Conservation (phyloP, 2,329 filamentous ascomycete species). For the Stemphylium beticola region DNA sequence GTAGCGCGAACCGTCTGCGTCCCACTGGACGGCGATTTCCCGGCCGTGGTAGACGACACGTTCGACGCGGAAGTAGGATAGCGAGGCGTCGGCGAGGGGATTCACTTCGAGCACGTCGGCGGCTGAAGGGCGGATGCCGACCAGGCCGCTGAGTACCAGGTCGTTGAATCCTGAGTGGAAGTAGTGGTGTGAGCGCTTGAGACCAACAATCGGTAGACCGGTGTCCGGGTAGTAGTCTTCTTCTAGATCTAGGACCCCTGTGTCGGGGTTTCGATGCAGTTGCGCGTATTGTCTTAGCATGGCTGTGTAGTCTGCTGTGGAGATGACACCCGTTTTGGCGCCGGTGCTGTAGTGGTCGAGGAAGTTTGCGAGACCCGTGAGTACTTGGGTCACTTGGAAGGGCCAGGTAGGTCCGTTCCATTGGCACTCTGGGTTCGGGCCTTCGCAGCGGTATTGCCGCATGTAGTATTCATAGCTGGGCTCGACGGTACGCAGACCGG, state of each 20-base stretch:
- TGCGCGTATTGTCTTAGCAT: constrained; percentile 50
- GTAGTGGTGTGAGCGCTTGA: constrained; percentile 53
- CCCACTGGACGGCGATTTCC: constrained; percentile 52
- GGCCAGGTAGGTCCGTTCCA: constrained; percentile 57
- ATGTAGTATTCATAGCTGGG: constrained; percentile 56
- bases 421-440: constrained; percentile 49
- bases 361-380: constrained; percentile 52
- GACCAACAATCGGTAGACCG: constrained; percentile 51
- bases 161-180: constrained; percentile 56
- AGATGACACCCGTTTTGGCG: constrained; percentile 28
- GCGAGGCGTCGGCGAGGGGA: constrained; percentile 44
- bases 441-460: constrained; percentile 52
- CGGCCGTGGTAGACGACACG: constrained; percentile 53
- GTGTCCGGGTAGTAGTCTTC: constrained; percentile 55
- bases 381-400: constrained; percentile 52
- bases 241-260: constrained; percentile 47
- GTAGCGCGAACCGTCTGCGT: constrained; percentile 44
- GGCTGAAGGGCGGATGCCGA: constrained; percentile 51
- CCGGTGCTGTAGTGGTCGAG: constrained; percentile 50
- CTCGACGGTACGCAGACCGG: constrained; percentile 53
- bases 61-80: constrained; percentile 53
- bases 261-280: constrained; percentile 48
- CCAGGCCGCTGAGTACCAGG: constrained; percentile 50
- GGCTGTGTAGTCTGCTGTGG: constrained; percentile 44
- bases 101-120: constrained; percentile 52